Conservation (phyloP, 1,139 yeast genomes). For the Williopsis jadinii region DNA sequence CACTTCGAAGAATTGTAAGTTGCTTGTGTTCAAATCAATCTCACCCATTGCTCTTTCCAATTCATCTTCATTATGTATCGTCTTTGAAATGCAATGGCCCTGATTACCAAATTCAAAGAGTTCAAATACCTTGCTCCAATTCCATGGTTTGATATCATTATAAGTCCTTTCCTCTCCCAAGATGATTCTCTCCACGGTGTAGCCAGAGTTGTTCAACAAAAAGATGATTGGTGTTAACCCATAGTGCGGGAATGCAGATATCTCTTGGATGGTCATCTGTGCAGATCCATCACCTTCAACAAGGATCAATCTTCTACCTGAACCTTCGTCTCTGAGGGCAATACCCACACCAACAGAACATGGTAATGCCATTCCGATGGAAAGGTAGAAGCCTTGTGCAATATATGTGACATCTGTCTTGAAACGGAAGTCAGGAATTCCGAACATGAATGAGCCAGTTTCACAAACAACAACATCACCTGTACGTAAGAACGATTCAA, state of each 20-base stretch:
- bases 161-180: conserved; percentile 71
- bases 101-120: conserved; percentile 47
- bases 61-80: conserved; percentile 14
- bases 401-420: conserved; percentile 46
- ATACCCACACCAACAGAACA: conserved; percentile 75
- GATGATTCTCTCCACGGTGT: conserved; percentile 81
- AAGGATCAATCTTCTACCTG: conserved; percentile 44
- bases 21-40: conserved; percentile 17
- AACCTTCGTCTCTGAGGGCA: conserved; percentile 55
- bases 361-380: conserved; percentile 85
- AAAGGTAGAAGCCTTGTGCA: conserved; percentile 70
- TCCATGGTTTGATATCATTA: conserved; percentile 83
- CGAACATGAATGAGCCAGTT: conserved; percentile 78
- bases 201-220: conserved; percentile 77
- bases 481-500: conserved; percentile 39
- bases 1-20: conserved; percentile 51
- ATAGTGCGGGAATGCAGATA: conserved; percentile 61
- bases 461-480: conserved; percentile 69
- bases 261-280: conserved; percentile 84
- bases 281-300: conserved; percentile 92
- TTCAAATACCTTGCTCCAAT: conserved; percentile 62
- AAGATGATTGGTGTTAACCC: conserved; percentile 59
- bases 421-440: conserved; percentile 55
- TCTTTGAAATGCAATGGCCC: conserved; percentile 22
- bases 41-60: conserved; percentile 24